Conservation (phyloP, 1,284 basidiomycete species). For the Meira miltonrushii region DNA sequence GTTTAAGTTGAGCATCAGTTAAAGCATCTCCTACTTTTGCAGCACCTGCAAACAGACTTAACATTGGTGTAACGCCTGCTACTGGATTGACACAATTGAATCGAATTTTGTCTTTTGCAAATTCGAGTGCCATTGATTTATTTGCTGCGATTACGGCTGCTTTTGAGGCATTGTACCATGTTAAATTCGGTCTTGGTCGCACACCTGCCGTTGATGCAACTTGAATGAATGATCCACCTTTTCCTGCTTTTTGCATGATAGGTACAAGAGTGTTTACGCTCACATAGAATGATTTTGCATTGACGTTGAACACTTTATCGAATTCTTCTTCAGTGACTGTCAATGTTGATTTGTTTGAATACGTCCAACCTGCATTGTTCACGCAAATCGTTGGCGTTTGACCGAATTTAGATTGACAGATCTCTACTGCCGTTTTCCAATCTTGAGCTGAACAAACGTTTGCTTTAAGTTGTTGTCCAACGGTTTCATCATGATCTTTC, state of each 20-base stretch:
- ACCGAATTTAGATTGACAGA: constrained; percentile 5
- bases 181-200: constrained; percentile 21
- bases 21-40: constrained; percentile 19
- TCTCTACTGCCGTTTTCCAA: constrained; percentile 10
- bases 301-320: constrained; percentile 21
- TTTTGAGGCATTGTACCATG: constrained; percentile 30
- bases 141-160: constrained; percentile 24
- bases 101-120: constrained; percentile 19
- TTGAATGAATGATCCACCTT: constrained; percentile 17
- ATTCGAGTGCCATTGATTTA: constrained; percentile 29
- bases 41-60: constrained; percentile 23
- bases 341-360: constrained; percentile 21
- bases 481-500: neutral
- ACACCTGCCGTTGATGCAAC: constrained; percentile 22
- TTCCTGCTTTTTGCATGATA: constrained; percentile 6
- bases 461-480: constrained; percentile 13
- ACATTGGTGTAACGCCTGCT: constrained; percentile 33
- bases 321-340: constrained; percentile 22
- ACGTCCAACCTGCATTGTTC: constrained; percentile 36
- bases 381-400: constrained; percentile 13
- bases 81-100: constrained; percentile 29
- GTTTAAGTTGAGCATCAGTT: constrained; percentile 3
- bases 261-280: constrained; percentile 19
- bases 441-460: constrained; percentile 14
- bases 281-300: constrained; percentile 24